These are phyloP conservation scores for Rostrohypoxylon terebratum DNA, from an alignment of 495 filamentous ascomycete genomes.

Conservation along the genomic window DNA sequence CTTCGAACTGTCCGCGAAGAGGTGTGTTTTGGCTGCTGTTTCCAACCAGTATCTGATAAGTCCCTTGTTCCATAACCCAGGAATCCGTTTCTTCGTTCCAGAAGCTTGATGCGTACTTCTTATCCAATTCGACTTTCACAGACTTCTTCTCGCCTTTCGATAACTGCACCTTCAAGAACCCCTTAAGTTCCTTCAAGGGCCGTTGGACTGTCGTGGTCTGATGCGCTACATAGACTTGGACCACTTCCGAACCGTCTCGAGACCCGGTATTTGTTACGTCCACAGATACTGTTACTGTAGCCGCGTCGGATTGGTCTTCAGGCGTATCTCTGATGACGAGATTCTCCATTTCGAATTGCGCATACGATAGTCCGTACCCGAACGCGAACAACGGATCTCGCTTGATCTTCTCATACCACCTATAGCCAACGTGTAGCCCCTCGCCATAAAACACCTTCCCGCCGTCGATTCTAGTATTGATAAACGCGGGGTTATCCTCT, in stretches of 20 bases:
- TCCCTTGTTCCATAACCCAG: conserved; percentile 12
- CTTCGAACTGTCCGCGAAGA: conserved; percentile 1
- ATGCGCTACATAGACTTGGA: conserved; percentile 20
- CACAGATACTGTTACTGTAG: not conserved
- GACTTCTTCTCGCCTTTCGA: not conserved
- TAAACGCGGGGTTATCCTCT: conserved; percentile 2
- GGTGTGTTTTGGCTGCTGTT: not conserved
- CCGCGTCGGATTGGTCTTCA: not conserved
- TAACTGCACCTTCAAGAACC: conserved; percentile 4
- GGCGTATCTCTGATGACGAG: not conserved
- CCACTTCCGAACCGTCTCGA: conserved; percentile 52
- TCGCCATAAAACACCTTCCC: conserved; percentile 56
- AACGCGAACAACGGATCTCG: conserved; percentile 64
- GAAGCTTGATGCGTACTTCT: conserved; percentile 15
- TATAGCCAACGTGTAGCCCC: conserved; percentile 73
- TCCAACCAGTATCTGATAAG: not conserved
- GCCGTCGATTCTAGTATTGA: not conserved
- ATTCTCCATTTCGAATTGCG: conserved; percentile 31
- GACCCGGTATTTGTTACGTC: conserved; percentile 59
- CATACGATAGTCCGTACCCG: conserved; percentile 72
- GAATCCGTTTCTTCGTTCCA: not conserved
- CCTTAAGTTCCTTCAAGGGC: not conserved
- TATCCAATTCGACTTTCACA: not conserved
- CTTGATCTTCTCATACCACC: conserved; percentile 65
- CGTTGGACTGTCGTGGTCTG: conserved; percentile 3